phyloP scores from a whole-genome alignment of 2,329 filamentous ascomycete species.

The Ceratocystis cubensis region DNA sequence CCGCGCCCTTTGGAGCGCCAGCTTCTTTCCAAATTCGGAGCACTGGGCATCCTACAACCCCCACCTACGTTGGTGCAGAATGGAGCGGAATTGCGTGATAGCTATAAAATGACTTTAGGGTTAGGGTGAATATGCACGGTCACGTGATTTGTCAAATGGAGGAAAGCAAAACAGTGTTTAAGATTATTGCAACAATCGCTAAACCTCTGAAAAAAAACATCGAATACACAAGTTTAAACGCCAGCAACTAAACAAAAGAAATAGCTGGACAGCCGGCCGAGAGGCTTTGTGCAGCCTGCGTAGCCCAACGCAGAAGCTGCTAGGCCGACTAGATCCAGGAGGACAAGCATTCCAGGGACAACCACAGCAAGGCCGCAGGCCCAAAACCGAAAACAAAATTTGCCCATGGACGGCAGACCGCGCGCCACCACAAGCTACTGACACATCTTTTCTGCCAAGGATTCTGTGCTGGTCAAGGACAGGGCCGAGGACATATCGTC shows the following conservation, averaged over 20 bases:
- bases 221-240: not conserved
- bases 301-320: not conserved
- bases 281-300: not conserved
- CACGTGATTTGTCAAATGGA: not conserved
- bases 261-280: not conserved
- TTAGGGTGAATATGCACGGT: not conserved
- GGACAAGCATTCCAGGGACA: slow-evolving; percentile 4
- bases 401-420: not conserved
- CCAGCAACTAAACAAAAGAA: not conserved
- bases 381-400: not conserved
- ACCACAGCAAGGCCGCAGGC: not conserved
- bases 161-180: not conserved
- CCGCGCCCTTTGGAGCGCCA: not conserved
- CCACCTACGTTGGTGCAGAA: not conserved
- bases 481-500: slow-evolving; percentile 18
- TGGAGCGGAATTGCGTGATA: not conserved
- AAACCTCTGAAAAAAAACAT: not conserved
- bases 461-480: slow-evolving; percentile 12
- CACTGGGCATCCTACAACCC: not conserved
- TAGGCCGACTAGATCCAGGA: not conserved
- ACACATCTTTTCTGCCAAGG: slow-evolving; percentile 3
- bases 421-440: not conserved
- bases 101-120: not conserved
- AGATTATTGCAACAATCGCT: slow-evolving; percentile 2
- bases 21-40: not conserved